Evolutionary conservation across 2,329 filamentous ascomycete species (phyloP).

Genomic region (Xylariaceae sp.): DNA sequence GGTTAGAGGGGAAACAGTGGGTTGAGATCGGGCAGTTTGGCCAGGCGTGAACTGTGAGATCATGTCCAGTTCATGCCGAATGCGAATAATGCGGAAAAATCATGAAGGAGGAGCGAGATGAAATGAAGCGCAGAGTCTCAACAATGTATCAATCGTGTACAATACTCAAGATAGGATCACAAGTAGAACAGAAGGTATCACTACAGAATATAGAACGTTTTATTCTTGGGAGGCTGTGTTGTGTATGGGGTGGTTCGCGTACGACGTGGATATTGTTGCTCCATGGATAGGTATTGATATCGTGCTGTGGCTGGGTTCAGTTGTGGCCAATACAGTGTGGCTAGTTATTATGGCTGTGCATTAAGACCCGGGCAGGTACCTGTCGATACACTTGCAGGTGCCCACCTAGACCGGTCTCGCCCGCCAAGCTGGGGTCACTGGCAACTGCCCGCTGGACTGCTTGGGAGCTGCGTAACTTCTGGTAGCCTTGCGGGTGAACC

Average conservation of each 20-base stretch:
- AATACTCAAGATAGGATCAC: background rate
- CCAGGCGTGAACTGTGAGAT: conserved; percentile 9
- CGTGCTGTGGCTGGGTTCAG: background rate
- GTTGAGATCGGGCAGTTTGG: conserved; percentile 25
- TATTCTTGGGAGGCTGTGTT: background rate
- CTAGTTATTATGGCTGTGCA: background rate
- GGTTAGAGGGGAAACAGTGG: conserved; percentile 29
- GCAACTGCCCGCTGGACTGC: conserved; percentile 12
- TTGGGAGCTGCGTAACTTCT: conserved; percentile 28
- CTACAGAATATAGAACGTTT: background rate
- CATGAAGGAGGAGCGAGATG: background rate
- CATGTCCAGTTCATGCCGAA: conserved; percentile 1
- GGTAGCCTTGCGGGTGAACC: conserved; percentile 26
- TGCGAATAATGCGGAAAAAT: background rate
- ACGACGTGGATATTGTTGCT: background rate
- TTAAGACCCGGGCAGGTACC: conserved; percentile 6
- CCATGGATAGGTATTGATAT: background rate
- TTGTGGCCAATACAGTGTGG: background rate
- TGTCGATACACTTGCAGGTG: background rate
- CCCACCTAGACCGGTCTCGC: background rate
- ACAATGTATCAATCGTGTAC: conserved; percentile 5
- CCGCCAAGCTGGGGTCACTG: conserved; percentile 11
- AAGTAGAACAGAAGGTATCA: too few species aligned
- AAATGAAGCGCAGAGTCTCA: conserved; percentile 4
- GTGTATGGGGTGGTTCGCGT: background rate